These are phyloP conservation scores for Cucurbita ficifolia DNA, from an alignment of 306 rosid genomes.

Conservation along the genomic window DNA sequence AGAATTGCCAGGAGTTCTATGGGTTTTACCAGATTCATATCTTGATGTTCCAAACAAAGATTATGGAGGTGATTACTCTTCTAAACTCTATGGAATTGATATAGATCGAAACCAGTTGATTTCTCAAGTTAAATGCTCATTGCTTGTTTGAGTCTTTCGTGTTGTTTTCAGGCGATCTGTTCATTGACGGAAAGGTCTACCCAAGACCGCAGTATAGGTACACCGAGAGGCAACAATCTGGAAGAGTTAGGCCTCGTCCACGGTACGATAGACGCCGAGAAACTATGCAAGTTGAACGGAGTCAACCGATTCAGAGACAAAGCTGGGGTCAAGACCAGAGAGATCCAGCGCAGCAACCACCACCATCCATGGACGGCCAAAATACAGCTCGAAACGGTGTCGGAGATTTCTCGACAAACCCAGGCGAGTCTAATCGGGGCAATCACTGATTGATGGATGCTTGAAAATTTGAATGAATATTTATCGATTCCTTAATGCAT, in stretches of 20 bases:
- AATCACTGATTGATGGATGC: slow-evolving; percentile 3
- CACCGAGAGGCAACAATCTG: slow-evolving; percentile 32
- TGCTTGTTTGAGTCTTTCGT: neutral
- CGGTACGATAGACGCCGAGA: slow-evolving; percentile 57
- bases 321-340: slow-evolving; percentile 31
- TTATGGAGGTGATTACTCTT: slow-evolving; percentile 56
- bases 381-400: slow-evolving; percentile 14
- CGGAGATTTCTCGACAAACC: neutral
- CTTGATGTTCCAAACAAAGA: slow-evolving; percentile 84
- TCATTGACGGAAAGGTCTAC: slow-evolving; percentile 69
- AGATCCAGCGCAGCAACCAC: slow-evolving; percentile 26
- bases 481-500: neutral
- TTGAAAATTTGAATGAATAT: neutral
- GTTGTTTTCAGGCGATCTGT: slow-evolving; percentile 54
- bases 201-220: slow-evolving; percentile 80
- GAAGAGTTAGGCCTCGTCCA: slow-evolving; percentile 62
- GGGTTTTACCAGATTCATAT: slow-evolving; percentile 96
- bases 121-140: neutral
- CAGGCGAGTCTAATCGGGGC: slow-evolving; percentile 3
- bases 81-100: neutral
- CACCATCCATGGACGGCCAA: slow-evolving; percentile 18
- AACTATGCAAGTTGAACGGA: slow-evolving; percentile 53
- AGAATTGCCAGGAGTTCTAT: slow-evolving; percentile 67
- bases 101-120: neutral
- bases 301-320: slow-evolving; percentile 30